Evolutionary conservation across 495 filamentous ascomycete genomes (phyloP), one percentile per base, ranked within the genome.

Genomic region (Gamarada debralockiae): DNA sequence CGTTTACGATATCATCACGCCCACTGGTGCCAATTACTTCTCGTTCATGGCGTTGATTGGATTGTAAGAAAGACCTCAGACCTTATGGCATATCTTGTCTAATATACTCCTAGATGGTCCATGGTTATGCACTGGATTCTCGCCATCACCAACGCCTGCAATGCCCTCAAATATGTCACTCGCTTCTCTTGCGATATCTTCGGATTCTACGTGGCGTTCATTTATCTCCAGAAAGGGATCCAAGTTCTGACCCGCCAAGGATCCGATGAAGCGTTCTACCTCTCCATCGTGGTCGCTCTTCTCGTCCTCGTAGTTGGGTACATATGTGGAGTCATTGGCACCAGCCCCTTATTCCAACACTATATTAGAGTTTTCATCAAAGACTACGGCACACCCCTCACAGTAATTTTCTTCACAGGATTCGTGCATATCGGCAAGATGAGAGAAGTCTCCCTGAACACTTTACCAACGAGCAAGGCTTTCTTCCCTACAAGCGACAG

Each of bases 1-100:
- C 1, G 87, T 92, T 5, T 92, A 88, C 67, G 83, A 90, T 65
- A 92, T 93, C 55, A 84, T 93, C 58, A 62, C 69, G 1, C 82
- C 85, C 7, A 75, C 80, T 1, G 87, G 85, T 1, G 82, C 77
- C 0, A 84, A 87, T 51, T 92, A 89, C 64, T 77, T 91, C 44
- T 79, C 82, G 12, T 93, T 93, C 56, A 91, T 93, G 87, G 83
- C 81, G 59, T 90, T 87, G 85, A 85, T 92, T 61, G 86, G 87
- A 37, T 71, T 93, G 73, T 55, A 50, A 25, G 55, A 37, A 13
- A n/a, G n/a, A n/a, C 42, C n/a, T 36, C 34, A 3, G 9, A 43
- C 13, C 20, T 21, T 21, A 15, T 17, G 5, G 22, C 4, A 23
- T 21, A 85, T 76, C 37, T 34, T 48, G 8, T 10, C 50, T 60